Evolutionary conservation across 176 grass and related monocot species (phyloP), one percentile per base, ranked within the genome.

Genomic region (Aechmea fasciata): DNA sequence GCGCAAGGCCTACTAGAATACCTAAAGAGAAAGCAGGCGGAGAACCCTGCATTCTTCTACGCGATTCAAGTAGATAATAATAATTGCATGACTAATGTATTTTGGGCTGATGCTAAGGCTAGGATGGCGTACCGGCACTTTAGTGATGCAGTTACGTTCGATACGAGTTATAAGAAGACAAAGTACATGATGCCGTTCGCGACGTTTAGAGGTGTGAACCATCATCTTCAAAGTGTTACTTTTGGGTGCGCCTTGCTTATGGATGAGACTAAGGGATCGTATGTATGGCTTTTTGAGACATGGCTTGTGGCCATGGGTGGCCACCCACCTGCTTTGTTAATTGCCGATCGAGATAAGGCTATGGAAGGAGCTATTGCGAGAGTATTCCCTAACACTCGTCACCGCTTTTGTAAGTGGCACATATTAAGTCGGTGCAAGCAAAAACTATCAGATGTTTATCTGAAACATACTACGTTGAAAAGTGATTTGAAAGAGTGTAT

Each of bases 171-270:
- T 73, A 88, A 81, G 78, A 84, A 84, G 59, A 84, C 81, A 23
- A 88, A 88, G 62, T 84, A 88, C 65, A 81, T 88, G 81, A 88
- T 88, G 86, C 86, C 82, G 2, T 81, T 88, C 55, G 83, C 76
- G 2, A 81, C 48, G 25, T 85, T 90, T 48, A 75, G 75, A 48
- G 87, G 87, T 13, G 25, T 90, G 19, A 90, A 90, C 25, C 83
- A 90, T 66, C 87, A 85, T 72, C 52, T 85, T 55, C 87, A 90
- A 50, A 78, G 64, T 57, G 61, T 85, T 61, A 82, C 57, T 48
- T 83, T 85, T 49, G 87, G 87, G 2, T 90, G 75, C 61, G 78
- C 78, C 65, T 71, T 90, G 48, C 76, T 83, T 25, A 80, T 90
- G 83, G 87, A 89, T 57, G 86, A 89, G 73, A 84, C 74, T 3